Conservation (phyloP, 768 basidiomycete species). For the Wakefieldia striispora region DNA sequence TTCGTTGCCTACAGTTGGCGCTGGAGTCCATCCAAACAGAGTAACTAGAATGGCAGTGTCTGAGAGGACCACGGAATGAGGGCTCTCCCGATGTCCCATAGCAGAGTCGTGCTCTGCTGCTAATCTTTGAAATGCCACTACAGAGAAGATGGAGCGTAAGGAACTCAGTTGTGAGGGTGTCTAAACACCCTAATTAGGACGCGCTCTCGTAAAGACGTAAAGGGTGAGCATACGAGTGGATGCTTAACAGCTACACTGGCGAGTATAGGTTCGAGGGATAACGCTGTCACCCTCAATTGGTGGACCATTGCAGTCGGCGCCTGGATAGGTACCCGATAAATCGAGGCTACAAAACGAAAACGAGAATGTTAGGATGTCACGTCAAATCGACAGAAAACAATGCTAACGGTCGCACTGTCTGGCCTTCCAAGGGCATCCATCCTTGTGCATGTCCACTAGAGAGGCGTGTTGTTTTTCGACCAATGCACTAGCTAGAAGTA, state of each 20-base stretch:
- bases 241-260: slow-evolving; percentile 61
- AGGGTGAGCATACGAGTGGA: slow-evolving; percentile 55
- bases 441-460: slow-evolving; percentile 71
- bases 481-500: slow-evolving; percentile 55
- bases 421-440: slow-evolving; percentile 81
- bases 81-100: slow-evolving; percentile 10
- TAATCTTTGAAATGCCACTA: slow-evolving; percentile 24
- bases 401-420: slow-evolving; percentile 75
- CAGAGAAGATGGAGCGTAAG: slow-evolving; percentile 45
- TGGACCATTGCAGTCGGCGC: slow-evolving; percentile 61
- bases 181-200: slow-evolving; percentile 36
- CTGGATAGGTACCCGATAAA: slow-evolving; percentile 73
- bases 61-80: slow-evolving; percentile 27
- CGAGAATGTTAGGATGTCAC: slow-evolving; percentile 1
- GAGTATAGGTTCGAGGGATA: slow-evolving; percentile 50
- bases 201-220: not conserved
- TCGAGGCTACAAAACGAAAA: slow-evolving; percentile 43
- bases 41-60: slow-evolving; percentile 41
- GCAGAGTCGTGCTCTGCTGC: slow-evolving; percentile 27
- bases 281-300: slow-evolving; percentile 57
- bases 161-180: slow-evolving; percentile 55
- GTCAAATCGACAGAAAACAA: not conserved
- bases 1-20: slow-evolving; percentile 25
- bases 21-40: slow-evolving; percentile 49
- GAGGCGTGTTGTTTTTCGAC: slow-evolving; percentile 70